Percentiles rank a stretch among this genome's conserved stretches.
Evolutionary conservation across 306 rosid species (phyloP).

Genomic region (Vigna radiata): DNA sequence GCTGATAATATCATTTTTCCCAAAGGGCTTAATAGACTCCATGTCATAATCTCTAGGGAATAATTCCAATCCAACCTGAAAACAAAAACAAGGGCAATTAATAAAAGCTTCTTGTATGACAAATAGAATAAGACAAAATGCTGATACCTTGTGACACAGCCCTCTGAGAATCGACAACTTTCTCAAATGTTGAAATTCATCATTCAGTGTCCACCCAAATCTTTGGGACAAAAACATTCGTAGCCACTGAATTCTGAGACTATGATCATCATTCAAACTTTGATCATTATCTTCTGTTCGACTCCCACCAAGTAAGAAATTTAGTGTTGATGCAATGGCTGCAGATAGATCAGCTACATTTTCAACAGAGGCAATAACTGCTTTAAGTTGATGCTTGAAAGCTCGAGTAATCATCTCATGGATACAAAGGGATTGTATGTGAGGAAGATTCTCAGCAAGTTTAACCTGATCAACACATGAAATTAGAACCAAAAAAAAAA

Average conservation of each 20-base stretch:
- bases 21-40: conserved; percentile 76
- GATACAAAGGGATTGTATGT: conserved; percentile 93
- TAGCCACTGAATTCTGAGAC: conserved; percentile 77
- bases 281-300: conserved; percentile 56
- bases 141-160: conserved; percentile 81
- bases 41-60: conserved; percentile 86
- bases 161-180: conserved; percentile 88
- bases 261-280: conserved; percentile 52
- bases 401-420: conserved; percentile 98
- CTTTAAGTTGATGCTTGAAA: conserved; percentile 84
- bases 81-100: conserved; percentile 21
- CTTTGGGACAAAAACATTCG: conserved; percentile 57
- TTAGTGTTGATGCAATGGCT: conserved; percentile 69
- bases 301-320: conserved; percentile 75
- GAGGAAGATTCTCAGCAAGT: conserved; percentile 91
- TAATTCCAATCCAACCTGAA: conserved; percentile 89
- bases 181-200: conserved; percentile 83
- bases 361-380: conserved; percentile 70
- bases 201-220: conserved; percentile 78
- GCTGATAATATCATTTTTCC: conserved; percentile 74
- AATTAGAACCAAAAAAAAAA: conserved; percentile 47
- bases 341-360: conserved; percentile 63
- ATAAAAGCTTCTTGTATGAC: conserved; percentile 32
- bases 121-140: not conserved
- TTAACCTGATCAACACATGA: conserved; percentile 67